These are phyloP conservation scores for Schizochytrium sp. DNA, from an alignment of 108 stramenopile genomes.

Conservation along the genomic window DNA sequence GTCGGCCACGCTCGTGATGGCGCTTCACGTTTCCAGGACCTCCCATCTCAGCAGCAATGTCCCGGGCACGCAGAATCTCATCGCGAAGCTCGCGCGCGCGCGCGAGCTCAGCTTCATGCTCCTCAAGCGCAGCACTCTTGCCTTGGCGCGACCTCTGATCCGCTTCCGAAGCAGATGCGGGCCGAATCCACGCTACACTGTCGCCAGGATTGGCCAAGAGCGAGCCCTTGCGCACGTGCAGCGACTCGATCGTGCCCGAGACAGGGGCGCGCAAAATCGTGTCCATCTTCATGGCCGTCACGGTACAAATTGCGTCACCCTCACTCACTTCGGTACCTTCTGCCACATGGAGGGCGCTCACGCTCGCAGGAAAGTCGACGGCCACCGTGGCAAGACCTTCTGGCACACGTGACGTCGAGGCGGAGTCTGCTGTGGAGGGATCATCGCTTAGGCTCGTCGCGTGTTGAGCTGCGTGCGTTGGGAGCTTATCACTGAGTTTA, in stretches of 20 bases:
- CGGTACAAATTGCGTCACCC: constrained; percentile 71
- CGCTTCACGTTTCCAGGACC: background rate
- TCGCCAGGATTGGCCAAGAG: constrained; percentile 68
- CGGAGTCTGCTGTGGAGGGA: background rate
- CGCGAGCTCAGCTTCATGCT: background rate
- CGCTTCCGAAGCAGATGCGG: background rate
- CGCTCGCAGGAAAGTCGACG: constrained; percentile 93
- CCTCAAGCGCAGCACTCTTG: background rate
- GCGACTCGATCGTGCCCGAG: constrained; percentile 60
- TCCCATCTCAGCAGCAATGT: background rate
- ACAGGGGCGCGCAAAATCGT: constrained; percentile 78
- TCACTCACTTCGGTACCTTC: constrained; percentile 70
- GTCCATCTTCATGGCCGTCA: constrained; percentile 98
- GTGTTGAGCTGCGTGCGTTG: background rate
- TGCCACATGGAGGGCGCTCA: constrained; percentile 73
- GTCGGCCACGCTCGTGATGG: constrained; percentile 26
- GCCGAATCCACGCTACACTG: constrained; percentile 68
- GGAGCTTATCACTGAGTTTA: background rate
- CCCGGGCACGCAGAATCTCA: background rate
- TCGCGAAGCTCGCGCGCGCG: background rate
- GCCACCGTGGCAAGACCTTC: constrained; percentile 56
- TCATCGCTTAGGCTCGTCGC: constrained; percentile 7
- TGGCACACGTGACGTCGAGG: constrained; percentile 24
- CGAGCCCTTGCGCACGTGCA: constrained; percentile 74
- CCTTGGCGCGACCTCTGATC: background rate